Evolutionary conservation across 495 filamentous ascomycete species (phyloP).

Genomic region (Darksidea phi): DNA sequence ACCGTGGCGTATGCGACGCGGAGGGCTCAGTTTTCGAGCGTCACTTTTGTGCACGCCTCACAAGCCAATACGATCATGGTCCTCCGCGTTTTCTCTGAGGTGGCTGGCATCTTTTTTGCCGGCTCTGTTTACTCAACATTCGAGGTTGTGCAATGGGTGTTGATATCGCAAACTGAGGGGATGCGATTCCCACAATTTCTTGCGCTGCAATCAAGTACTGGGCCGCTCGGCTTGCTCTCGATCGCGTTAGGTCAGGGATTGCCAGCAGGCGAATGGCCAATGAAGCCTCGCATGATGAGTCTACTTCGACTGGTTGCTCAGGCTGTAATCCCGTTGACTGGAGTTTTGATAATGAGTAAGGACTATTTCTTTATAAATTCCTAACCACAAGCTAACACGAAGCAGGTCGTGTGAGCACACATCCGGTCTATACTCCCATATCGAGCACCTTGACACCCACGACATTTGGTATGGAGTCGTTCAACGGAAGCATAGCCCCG

Average conservation of each 20-base stretch:
- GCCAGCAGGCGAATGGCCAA: constrained; percentile 15
- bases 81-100: constrained; percentile 19
- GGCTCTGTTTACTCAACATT: constrained; percentile 23
- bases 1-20: constrained; percentile 25
- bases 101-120: constrained; percentile 18
- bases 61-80: constrained; percentile 23
- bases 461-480: constrained; percentile 26
- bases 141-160: constrained; percentile 28
- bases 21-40: constrained; percentile 7
- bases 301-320: constrained; percentile 20
- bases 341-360: constrained; percentile 28
- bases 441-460: constrained; percentile 4
- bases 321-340: constrained; percentile 14
- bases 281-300: constrained; percentile 17
- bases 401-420: constrained; percentile 20
- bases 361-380: background rate
- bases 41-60: constrained; percentile 18
- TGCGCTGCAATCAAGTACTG: constrained; percentile 19
- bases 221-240: constrained; percentile 15
- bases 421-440: constrained; percentile 9
- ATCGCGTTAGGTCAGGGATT: constrained; percentile 16
- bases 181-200: constrained; percentile 26
- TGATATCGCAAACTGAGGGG: constrained; percentile 21
- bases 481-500: constrained; percentile 20
- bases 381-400: background rate